A percentile compares a stretch with the other conserved stretches of the same genome.
These are phyloP conservation scores for Mortierella alpina DNA, from an alignment of 192 early-diverging fungal genomes.

Conservation along the genomic window DNA sequence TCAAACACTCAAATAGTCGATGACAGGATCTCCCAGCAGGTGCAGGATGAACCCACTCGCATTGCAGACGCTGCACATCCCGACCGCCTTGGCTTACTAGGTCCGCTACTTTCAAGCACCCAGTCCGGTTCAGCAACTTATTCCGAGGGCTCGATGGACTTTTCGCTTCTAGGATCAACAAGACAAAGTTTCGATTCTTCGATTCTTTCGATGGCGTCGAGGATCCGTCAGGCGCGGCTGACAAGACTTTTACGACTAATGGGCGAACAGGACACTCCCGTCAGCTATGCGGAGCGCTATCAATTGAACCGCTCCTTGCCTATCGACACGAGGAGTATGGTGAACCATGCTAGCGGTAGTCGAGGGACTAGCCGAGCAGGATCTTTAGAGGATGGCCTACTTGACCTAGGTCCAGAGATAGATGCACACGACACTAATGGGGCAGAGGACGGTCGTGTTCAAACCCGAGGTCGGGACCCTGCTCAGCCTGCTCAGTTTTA, in stretches of 20 bases:
- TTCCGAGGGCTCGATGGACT: not conserved
- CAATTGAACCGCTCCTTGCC: constrained; percentile 11
- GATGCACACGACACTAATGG: not conserved
- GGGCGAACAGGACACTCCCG: constrained; percentile 9
- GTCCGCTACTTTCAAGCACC: constrained; percentile 35
- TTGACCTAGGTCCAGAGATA: constrained; percentile 17
- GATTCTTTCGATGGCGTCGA: constrained; percentile 28
- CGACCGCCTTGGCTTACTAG: constrained; percentile 28
- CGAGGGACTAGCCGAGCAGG: constrained; percentile 33
- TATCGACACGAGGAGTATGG: constrained; percentile 32
- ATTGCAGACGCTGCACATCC: not conserved
- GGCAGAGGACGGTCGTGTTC: not conserved
- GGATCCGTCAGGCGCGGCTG: constrained; percentile 31
- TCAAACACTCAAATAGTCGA: no score
- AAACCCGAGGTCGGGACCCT: not conserved
- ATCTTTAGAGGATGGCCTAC: constrained; percentile 20
- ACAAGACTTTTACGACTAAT: constrained; percentile 26
- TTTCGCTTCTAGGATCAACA: constrained; percentile 12
- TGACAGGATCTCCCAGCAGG: no score
- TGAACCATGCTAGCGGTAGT: constrained; percentile 35
- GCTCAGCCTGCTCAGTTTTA: not conserved
- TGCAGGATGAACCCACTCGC: no score
- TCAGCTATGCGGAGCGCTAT: constrained; percentile 12
- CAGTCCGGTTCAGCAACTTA: not conserved
- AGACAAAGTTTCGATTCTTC: constrained; percentile 24